Evolutionary conservation across 106 monocot genomes (phyloP), one percentile per base, ranked within the genome.

Genomic region (Dendrobium catenatum): DNA sequence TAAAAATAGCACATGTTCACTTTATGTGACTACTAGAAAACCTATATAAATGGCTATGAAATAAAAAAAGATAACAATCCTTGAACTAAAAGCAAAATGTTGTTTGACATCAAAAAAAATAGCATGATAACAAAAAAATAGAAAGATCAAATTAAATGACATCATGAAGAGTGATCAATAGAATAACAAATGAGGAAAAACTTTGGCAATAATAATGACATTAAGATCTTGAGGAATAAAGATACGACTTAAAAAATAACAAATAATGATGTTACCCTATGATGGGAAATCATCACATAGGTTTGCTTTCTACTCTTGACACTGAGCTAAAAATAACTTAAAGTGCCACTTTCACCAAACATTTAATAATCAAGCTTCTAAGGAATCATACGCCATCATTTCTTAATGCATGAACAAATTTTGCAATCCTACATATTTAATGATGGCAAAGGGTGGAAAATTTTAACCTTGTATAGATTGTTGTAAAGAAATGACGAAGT

Each of bases 401-500:
- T 44, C 15, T 13, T 37, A 37, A 72, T 41, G 5, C 43, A 6
- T 27, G 2, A 43, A 33, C 20, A n/a, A 8, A 74, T 3, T 26
- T 20, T 75, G 5, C 13, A 75, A n/a, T 24, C 49, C 49, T 70
- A 49, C 51, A 44, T 20, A 76, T 49, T 9, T 76, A 48, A 48
- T 27, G 17, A 76, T 48, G 24, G 4, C 11, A 11, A 47, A 40
- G 20, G 4, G 17, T 55, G n/a, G 66, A 42, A 24, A 43, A 48
- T 46, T 64, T 40, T 42, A 66, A 96, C 96, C 96, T 94, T 79
- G 29, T 87, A 83, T 91, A 98, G 77, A 98, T 94, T 82, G 97
- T 92, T 2, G 94, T 78, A 67, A 92, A 98, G 85, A 98, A 98
- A 80, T 94, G 87, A 55, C 88, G 88, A 54, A 98, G 92, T 42